Evolutionary conservation across 495 filamentous ascomycete species (phyloP), one percentile per base, ranked within the genome.

Genomic region (Podospora pseudoanserina): DNA sequence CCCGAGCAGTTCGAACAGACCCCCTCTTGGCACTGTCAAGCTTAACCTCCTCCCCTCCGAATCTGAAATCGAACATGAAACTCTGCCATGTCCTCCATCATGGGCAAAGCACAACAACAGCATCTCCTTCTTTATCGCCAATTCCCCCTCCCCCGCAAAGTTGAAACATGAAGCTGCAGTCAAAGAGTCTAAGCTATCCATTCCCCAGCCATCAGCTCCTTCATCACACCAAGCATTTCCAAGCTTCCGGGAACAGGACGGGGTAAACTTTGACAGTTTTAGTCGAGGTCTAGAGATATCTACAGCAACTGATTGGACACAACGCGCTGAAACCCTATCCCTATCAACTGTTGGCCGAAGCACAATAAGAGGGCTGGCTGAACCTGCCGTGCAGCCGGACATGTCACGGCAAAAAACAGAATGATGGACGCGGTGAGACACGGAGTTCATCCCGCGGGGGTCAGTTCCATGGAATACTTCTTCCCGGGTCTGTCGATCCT

Each of bases 401-500:
- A 49, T 49, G 39, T 49, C 39, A 49, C 39, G 1, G 20, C 39
- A 2, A 3, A 58, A 11, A 58, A 58, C 56, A 58, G 11, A 58
- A 58, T 27, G 56, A 20, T 15, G 56, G 19, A 58, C n/a, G 23
- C 56, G 23, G 20, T 58, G 39, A 49, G 39, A 49, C 39, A 49
- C 39, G 39, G 39, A 49, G 39, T 49, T 49, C 39, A 49, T 49
- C 39, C 39, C 39, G 39, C 39, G 39, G 39, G 39, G 39, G 39
- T 49, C 15, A 11, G 9, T 49, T 49, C 39, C 39, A 49, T 49
- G 39, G 1, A 49, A 49, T 49, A 49, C 39, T 63, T 63, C 30
- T 28, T 28, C 60, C 60, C 32, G 60, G 4, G 11, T 34, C 44
- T 53, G 65, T 26, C 69, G 74, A 74, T 76, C 72, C 63, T 71